These are phyloP conservation scores for Escallonia rubra DNA, from an alignment of 129 eudicot genomes.

Conservation along the genomic window DNA sequence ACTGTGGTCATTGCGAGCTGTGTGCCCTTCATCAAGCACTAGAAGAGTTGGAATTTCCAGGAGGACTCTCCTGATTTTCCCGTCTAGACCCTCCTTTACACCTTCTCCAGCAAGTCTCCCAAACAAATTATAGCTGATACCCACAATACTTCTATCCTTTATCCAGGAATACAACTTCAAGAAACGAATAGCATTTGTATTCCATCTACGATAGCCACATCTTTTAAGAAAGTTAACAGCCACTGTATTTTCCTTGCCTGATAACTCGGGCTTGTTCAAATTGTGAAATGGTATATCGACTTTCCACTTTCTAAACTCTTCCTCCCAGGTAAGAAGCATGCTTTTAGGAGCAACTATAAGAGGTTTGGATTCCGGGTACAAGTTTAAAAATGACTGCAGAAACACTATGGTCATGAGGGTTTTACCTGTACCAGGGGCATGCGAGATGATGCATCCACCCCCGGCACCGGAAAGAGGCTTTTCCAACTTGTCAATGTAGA, in stretches of 20 bases:
- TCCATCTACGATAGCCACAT: neutral
- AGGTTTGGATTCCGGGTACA: slow-evolving; percentile 37
- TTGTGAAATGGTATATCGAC: slow-evolving; percentile 26
- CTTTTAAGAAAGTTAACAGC: neutral
- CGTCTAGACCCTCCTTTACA: slow-evolving; percentile 12
- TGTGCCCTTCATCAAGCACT: slow-evolving; percentile 94
- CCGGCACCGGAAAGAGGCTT: slow-evolving; percentile 9
- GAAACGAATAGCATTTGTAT: slow-evolving; percentile 20
- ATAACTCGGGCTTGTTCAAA: slow-evolving; percentile 17
- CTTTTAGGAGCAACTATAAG: slow-evolving; percentile 47
- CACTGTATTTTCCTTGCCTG: slow-evolving; percentile 1
- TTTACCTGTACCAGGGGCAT: slow-evolving; percentile 88
- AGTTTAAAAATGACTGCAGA: slow-evolving; percentile 40
- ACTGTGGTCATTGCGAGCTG: slow-evolving; percentile 55
- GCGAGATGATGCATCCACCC: slow-evolving; percentile 81
- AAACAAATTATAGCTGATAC: slow-evolving; percentile 52
- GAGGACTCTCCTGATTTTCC: slow-evolving; percentile 28
- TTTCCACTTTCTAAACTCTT: slow-evolving; percentile 46
- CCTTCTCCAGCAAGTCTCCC: slow-evolving; percentile 41
- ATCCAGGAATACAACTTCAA: slow-evolving; percentile 39
- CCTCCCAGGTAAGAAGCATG: slow-evolving; percentile 54
- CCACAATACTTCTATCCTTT: slow-evolving; percentile 44
- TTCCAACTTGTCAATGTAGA: slow-evolving; percentile 21
- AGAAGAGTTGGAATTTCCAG: slow-evolving; percentile 50
- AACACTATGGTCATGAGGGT: slow-evolving; percentile 50